These are phyloP conservation scores for Globisporangium heterothallicum DNA, from an alignment of 352 stramenopile species.

Conservation along the genomic window DNA sequence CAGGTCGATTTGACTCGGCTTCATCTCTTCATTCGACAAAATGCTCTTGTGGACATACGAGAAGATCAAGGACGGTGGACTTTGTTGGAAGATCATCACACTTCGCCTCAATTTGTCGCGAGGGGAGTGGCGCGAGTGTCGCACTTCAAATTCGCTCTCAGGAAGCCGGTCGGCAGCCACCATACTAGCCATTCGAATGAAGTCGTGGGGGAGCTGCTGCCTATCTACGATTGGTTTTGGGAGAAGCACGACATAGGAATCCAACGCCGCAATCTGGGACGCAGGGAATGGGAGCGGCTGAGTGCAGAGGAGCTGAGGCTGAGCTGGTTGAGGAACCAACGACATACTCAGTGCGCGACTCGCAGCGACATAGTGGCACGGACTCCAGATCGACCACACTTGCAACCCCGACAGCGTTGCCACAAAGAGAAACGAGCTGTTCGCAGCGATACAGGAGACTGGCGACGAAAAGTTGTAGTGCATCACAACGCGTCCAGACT, in stretches of 20 bases:
- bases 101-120: constrained; percentile 18
- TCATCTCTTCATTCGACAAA: constrained; percentile 21
- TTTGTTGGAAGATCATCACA: constrained; percentile 70
- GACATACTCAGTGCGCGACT: constrained; percentile 51
- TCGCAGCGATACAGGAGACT: constrained; percentile 63
- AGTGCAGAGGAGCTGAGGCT: constrained; percentile 63
- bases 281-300: constrained; percentile 56
- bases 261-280: constrained; percentile 59
- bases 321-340: constrained; percentile 59
- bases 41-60: constrained; percentile 48
- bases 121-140: constrained; percentile 8
- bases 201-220: constrained; percentile 15
- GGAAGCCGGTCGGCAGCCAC: constrained; percentile 43
- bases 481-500: constrained; percentile 78
- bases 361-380: constrained; percentile 71
- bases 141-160: constrained; percentile 51
- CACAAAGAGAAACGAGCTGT: constrained; percentile 84
- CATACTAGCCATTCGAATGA: constrained; percentile 39
- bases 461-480: constrained; percentile 72
- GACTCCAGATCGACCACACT: constrained; percentile 86
- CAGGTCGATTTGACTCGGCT: constrained; percentile 61
- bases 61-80: constrained; percentile 67
- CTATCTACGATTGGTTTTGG: constrained; percentile 19
- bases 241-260: constrained; percentile 72
- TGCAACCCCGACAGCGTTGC: constrained; percentile 62